phyloP scores from a whole-genome alignment of 768 basidiomycete genomes.

The Lyophyllum atratum region DNA sequence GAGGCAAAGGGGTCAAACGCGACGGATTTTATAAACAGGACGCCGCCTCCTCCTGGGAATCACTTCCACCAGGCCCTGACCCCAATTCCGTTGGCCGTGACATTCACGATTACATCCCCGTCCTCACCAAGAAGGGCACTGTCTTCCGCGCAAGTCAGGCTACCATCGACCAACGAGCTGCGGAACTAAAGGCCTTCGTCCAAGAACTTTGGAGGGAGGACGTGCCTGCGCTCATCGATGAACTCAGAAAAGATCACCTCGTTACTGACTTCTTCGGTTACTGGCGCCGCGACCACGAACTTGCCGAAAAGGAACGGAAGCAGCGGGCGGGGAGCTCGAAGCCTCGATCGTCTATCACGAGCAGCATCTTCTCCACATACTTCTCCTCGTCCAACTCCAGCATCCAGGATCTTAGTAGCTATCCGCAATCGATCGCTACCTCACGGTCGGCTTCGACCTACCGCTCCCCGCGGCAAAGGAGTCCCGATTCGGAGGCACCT shows the following conservation, averaged over 20 bases:
- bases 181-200: conserved; percentile 62
- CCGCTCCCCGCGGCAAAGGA: conserved; percentile 2
- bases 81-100: conserved; percentile 71
- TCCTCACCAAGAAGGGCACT: conserved; percentile 68
- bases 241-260: conserved; percentile 56
- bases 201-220: conserved; percentile 58
- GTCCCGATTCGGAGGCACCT: background rate
- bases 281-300: conserved; percentile 75
- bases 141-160: conserved; percentile 73
- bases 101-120: conserved; percentile 66
- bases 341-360: conserved; percentile 46
- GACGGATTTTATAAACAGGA: conserved; percentile 71
- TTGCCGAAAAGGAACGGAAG: conserved; percentile 44
- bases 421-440: conserved; percentile 14
- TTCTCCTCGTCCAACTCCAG: conserved; percentile 48
- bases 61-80: conserved; percentile 81
- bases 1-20: conserved; percentile 78
- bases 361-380: conserved; percentile 59
- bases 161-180: conserved; percentile 61
- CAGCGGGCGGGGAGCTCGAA: conserved; percentile 22
- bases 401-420: conserved; percentile 20
- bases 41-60: conserved; percentile 82
- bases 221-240: conserved; percentile 65
- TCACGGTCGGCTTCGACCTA: conserved; percentile 18
- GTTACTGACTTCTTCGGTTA: conserved; percentile 79